phyloP scores from a whole-genome alignment of 768 basidiomycete genomes.

The Fomitopsis serialis region DNA sequence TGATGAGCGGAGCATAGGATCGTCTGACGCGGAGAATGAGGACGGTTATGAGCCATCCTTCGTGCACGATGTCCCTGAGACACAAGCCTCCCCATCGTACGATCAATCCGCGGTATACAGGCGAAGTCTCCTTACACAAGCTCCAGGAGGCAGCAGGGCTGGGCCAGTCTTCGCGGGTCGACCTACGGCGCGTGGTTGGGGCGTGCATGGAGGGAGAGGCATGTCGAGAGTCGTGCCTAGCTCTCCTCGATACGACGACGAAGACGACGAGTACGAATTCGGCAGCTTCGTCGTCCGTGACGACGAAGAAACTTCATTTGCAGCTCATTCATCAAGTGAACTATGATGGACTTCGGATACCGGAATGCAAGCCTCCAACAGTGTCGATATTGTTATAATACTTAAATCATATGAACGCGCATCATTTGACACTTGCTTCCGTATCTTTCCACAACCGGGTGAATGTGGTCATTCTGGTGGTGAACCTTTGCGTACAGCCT shows the following conservation, averaged over 20 bases:
- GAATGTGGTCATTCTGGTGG: too few species aligned
- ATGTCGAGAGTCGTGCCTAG: conserved; percentile 36
- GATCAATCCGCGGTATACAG: conserved; percentile 69
- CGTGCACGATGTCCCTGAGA: conserved; percentile 54
- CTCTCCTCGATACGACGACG: conserved; percentile 51
- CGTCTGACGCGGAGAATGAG: conserved; percentile 48
- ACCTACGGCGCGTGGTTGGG: conserved; percentile 23
- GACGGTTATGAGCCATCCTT: conserved; percentile 71
- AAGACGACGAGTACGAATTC: conserved; percentile 60
- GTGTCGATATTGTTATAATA: not conserved
- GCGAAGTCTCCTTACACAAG: conserved; percentile 70
- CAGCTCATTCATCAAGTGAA: conserved; percentile 2
- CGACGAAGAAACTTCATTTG: conserved; percentile 57
- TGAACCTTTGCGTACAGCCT: too few species aligned
- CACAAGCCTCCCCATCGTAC: conserved; percentile 68
- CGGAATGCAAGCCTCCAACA: not conserved
- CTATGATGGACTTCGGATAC: not conserved
- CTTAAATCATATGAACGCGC: too few species aligned
- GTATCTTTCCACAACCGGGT: too few species aligned
- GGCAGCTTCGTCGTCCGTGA: conserved; percentile 83
- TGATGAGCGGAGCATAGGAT: conserved; percentile 66
- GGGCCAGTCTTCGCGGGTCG: conserved; percentile 51
- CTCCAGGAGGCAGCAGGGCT: conserved; percentile 28
- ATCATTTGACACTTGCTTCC: too few species aligned
- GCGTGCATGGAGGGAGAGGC: too few species aligned